Conservation (phyloP, 1,139 yeast species). For the Hemisphaericaspora subhashii region DNA sequence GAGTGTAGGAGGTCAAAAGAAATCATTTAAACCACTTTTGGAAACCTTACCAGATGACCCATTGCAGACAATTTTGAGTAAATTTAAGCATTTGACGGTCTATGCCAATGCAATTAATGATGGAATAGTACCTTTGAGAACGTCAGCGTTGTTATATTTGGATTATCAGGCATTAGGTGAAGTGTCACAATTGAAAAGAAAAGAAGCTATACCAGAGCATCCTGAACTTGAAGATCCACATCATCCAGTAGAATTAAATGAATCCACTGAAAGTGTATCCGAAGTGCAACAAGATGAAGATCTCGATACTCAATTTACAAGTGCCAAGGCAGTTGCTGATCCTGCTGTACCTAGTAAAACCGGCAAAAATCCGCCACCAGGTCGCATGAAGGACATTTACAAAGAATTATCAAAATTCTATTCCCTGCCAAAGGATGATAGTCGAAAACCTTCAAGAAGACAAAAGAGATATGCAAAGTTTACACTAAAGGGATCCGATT, state of each 20-base stretch:
- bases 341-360: too few species aligned
- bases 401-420: conserved; percentile 23
- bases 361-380: too few species aligned
- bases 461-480: conserved; percentile 26
- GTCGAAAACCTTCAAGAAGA: conserved; percentile 19
- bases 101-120: conserved; percentile 85
- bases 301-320: conserved; percentile 8
- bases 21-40: conserved; percentile 57
- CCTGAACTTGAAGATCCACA: conserved; percentile 15
- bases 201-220: conserved; percentile 13
- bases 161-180: conserved; percentile 47
- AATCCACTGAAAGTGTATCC: conserved; percentile 10
- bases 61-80: conserved; percentile 60
- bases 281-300: conserved; percentile 14
- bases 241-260: conserved; percentile 14
- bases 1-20: conserved; percentile 13
- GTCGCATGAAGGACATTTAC: conserved; percentile 13
- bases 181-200: conserved; percentile 26
- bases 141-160: conserved; percentile 53
- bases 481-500: conserved; percentile 27
- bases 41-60: conserved; percentile 78
- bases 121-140: conserved; percentile 86
- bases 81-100: conserved; percentile 67
- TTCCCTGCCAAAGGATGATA: conserved; percentile 7
- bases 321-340: too few species aligned